phyloP scores from a whole-genome alignment of 441 rosid genomes.

The Adansonia madagascariensis region DNA sequence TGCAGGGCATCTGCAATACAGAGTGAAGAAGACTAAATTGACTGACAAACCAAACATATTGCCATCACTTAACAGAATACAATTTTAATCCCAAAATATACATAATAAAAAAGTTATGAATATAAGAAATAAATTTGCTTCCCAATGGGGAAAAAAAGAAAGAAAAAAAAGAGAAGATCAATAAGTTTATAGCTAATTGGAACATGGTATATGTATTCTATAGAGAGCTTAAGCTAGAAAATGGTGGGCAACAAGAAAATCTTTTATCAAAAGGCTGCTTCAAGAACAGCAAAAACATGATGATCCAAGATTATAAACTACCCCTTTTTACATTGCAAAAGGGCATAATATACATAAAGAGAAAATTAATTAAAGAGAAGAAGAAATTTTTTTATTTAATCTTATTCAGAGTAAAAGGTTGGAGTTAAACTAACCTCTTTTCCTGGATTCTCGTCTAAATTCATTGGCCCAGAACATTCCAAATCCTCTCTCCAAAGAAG shows the following conservation, averaged over 20 bases:
- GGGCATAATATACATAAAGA: constrained; percentile 24
- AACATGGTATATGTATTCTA: background rate
- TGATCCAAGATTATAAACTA: constrained; percentile 11
- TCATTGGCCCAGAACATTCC: constrained; percentile 62
- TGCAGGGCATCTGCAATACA: no score
- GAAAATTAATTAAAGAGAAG: background rate
- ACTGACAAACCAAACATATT: background rate
- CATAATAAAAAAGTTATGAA: background rate
- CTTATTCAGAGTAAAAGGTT: background rate
- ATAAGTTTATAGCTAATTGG: background rate
- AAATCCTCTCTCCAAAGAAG: constrained; percentile 66
- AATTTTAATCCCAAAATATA: background rate
- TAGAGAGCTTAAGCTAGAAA: background rate
- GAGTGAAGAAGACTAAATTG: background rate
- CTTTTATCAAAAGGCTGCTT: background rate
- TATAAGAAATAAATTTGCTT: background rate
- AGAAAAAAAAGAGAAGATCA: background rate
- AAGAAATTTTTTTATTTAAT: background rate
- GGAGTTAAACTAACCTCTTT: constrained; percentile 17
- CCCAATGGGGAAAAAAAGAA: background rate
- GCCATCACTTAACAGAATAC: background rate
- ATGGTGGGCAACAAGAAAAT: no score
- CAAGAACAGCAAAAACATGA: constrained; percentile 16
- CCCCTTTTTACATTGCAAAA: constrained; percentile 36
- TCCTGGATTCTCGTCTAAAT: constrained; percentile 14